These are phyloP conservation scores for Lachnellula cervina DNA, from an alignment of 2,329 filamentous ascomycete genomes.

Conservation along the genomic window DNA sequence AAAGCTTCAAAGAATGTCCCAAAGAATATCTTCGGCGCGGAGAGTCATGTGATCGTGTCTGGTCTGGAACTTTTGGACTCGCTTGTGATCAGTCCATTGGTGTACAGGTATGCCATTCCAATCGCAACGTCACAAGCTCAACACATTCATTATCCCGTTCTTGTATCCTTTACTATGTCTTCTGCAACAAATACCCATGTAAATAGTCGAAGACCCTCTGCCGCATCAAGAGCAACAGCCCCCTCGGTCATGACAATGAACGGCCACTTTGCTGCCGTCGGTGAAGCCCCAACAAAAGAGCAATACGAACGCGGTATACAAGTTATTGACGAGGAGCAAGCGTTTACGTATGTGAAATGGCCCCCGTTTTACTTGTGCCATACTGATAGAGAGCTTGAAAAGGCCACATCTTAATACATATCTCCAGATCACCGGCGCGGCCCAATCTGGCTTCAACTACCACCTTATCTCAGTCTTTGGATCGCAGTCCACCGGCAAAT, in stretches of 20 bases:
- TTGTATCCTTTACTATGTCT: slow-evolving; percentile 18
- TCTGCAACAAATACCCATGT: slow-evolving; percentile 21
- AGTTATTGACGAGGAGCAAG: slow-evolving; percentile 92
- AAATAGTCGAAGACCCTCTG: slow-evolving; percentile 23
- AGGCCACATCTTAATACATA: slow-evolving; percentile 78
- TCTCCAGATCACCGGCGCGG: slow-evolving; percentile 72
- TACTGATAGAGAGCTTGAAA: slow-evolving; percentile 19
- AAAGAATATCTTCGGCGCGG: neutral
- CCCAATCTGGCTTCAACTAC: slow-evolving; percentile 94
- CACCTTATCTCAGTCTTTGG: slow-evolving; percentile 98
- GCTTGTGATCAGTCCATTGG: neutral
- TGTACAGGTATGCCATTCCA: slow-evolving; percentile 3
- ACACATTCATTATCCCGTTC: slow-evolving; percentile 2
- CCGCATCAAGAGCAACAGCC: slow-evolving; percentile 29
- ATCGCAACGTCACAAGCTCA: slow-evolving; percentile 17
- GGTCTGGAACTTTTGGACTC: neutral
- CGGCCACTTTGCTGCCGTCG: slow-evolving; percentile 73
- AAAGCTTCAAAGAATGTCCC: neutral
- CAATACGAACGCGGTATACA: slow-evolving; percentile 92
- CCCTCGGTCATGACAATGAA: slow-evolving; percentile 54
- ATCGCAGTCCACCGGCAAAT: slow-evolving; percentile 97
- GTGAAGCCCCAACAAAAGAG: slow-evolving; percentile 57
- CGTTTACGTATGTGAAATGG: slow-evolving; percentile 73
- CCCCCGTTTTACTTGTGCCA: neutral
- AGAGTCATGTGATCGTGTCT: neutral